A percentile compares a stretch with the other conserved stretches of the same genome.
These are phyloP conservation scores for Pseudoturritis turrita DNA, from an alignment of 345 rosid genomes.

Conservation along the genomic window DNA sequence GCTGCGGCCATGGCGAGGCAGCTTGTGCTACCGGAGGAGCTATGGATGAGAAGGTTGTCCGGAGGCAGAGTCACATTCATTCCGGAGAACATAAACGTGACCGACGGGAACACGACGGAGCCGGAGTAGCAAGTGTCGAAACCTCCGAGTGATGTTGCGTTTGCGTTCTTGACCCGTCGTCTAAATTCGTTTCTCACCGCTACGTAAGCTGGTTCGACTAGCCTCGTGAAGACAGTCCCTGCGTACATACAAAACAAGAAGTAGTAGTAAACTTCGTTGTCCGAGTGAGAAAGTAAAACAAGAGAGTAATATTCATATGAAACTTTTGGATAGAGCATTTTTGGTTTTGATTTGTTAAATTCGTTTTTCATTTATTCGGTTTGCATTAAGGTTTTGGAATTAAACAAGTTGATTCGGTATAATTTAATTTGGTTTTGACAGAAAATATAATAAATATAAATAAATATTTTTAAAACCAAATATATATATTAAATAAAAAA, in stretches of 20 bases:
- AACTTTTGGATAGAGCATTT: neutral
- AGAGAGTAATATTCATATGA: neutral
- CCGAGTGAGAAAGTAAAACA: neutral
- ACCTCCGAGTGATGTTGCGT: constrained; percentile 73
- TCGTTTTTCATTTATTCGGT: too few relatives aligned
- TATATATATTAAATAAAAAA: too few relatives aligned
- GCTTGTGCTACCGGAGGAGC: constrained; percentile 70
- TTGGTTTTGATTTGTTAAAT: neutral
- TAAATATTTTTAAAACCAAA: too few relatives aligned
- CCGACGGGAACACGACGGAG: constrained; percentile 60
- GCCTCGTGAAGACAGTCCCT: constrained; percentile 83
- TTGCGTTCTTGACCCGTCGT: constrained; percentile 42
- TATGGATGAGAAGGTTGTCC: constrained; percentile 78
- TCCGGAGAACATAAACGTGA: constrained; percentile 79
- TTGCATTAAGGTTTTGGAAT: neutral
- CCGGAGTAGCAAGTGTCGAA: constrained; percentile 94
- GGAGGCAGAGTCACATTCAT: constrained; percentile 80
- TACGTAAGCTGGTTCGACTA: constrained; percentile 65
- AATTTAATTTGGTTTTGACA: neutral
- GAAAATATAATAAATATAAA: too few relatives aligned
- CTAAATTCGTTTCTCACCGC: constrained; percentile 77
- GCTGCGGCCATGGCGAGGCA: constrained; percentile 93
- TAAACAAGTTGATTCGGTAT: neutral
- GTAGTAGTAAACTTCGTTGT: neutral
- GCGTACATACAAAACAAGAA: constrained; percentile 2